Evolutionary conservation across 1,139 yeast species (phyloP), one percentile per base, ranked within the genome.

Genomic region (Candida buenavistaensis): DNA sequence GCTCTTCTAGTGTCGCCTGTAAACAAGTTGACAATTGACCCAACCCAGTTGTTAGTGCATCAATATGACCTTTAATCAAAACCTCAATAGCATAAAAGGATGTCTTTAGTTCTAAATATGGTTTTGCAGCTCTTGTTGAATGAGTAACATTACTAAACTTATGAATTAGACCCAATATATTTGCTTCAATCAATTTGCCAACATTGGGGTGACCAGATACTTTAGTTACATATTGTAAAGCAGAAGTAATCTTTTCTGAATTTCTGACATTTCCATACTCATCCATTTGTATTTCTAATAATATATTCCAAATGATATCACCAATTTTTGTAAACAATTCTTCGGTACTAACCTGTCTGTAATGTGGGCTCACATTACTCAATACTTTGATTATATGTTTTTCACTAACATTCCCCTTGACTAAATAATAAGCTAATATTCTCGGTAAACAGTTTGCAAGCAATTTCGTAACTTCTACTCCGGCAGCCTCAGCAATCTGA

Each of bases 21-120:
- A 94, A 62, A 48, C 95, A 85, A 1, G 95, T 84, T 39, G 89
- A 82, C 4, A 94, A 75, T 53, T 92, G 98, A 0, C 97, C 96
- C 23, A 90, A 64, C 0, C 95, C 92, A 4, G 88, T 75, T 2
- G 84, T 78, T 12, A 87, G 77, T 1, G 82, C 73, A 3, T 69
- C 55, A 4, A 80, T 78, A 19, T 85, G 70, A n/a, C 80, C 70
- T 33, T 71, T 68, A 14, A 87, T 78, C 25, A 90, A 61, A 44
- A 82, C 78, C 29, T 80, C 78, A 25, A 92, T 74, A 0, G 96
- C 96, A 35, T 78, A 66, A 6, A 92, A 69, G 1, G 95, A 84
- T 28, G 80, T 74, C 1, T 82, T 62, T 51, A 87, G 87, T 38
- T 86, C 90, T 36, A 81, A 66, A 47, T 75, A 81, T 0, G 95